These are phyloP conservation scores for Globisporangium uncinulatum DNA, from an alignment of 352 stramenopile species.

Conservation along the genomic window DNA sequence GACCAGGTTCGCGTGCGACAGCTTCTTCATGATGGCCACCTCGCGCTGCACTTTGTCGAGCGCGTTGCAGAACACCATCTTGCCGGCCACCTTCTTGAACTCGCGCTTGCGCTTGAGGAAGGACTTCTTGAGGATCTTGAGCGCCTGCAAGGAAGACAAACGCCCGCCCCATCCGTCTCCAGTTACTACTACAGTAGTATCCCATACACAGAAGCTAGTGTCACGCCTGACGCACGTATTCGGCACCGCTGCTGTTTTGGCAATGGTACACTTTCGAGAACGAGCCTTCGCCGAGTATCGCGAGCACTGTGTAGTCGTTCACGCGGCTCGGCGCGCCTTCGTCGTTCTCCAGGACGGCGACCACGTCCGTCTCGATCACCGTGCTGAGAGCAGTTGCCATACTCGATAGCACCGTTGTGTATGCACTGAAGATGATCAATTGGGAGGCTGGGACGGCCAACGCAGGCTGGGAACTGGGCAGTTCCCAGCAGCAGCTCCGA, in stretches of 20 bases:
- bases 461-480: too few species aligned
- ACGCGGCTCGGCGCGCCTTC: slow-evolving; percentile 56
- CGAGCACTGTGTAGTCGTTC: slow-evolving; percentile 64
- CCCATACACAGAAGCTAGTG: neutral
- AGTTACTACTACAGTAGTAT: neutral
- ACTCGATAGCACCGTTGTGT: too few species aligned
- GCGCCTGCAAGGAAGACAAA: slow-evolving; percentile 26
- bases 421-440: too few species aligned
- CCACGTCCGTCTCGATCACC: slow-evolving; percentile 64
- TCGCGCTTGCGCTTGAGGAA: slow-evolving; percentile 82
- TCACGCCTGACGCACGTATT: slow-evolving; percentile 38
- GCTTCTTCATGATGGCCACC: slow-evolving; percentile 83
- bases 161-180: neutral
- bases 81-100: slow-evolving; percentile 72
- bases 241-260: slow-evolving; percentile 29
- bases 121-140: slow-evolving; percentile 85
- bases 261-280: slow-evolving; percentile 80
- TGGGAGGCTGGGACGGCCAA: too few species aligned
- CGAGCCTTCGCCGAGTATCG: slow-evolving; percentile 63
- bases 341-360: slow-evolving; percentile 54
- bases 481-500: too few species aligned
- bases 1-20: slow-evolving; percentile 60
- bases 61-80: slow-evolving; percentile 72
- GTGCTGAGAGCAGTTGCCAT: slow-evolving; percentile 2
- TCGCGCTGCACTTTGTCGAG: slow-evolving; percentile 81